Evolutionary conservation across 2,329 filamentous ascomycete species (phyloP).

Genomic region (Sphaerulina populicola): DNA sequence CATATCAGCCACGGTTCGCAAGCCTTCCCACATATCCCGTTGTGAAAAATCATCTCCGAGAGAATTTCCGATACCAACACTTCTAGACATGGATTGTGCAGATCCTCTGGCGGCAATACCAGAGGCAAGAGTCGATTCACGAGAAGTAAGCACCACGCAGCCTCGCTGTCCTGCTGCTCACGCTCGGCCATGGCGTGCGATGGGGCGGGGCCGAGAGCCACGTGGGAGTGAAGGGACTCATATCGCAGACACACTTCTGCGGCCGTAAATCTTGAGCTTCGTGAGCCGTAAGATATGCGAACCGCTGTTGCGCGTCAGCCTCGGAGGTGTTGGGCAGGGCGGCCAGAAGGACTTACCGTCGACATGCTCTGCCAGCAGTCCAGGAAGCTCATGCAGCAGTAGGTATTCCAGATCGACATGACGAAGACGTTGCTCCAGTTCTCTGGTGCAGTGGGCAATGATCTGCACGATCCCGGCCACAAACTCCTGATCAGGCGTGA

Average conservation of each 20-base stretch:
- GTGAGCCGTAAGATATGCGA: conserved; percentile 13
- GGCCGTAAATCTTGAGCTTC: conserved; percentile 2
- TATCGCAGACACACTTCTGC: conserved; percentile 42
- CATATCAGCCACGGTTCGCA: conserved; percentile 85
- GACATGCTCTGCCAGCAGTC: conserved; percentile 70
- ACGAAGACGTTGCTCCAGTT: conserved; percentile 75
- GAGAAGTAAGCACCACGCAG: conserved; percentile 77
- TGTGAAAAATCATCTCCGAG: conserved; percentile 81
- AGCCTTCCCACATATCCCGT: conserved; percentile 67
- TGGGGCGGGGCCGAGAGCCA: conserved; percentile 70
- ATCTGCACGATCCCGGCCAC: conserved; percentile 81
- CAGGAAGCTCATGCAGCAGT: conserved; percentile 78
- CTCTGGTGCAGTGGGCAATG: conserved; percentile 83
- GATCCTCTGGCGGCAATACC: conserved; percentile 82
- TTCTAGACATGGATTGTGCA: conserved; percentile 78
- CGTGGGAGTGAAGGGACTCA: conserved; percentile 73
- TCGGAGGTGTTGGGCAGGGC: conserved; percentile 7
- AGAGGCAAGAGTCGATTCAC: conserved; percentile 73
- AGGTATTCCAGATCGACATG: conserved; percentile 75
- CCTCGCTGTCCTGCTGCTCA: conserved; percentile 68
- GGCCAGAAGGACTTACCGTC: conserved; percentile 49
- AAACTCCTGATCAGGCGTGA: conserved; percentile 83
- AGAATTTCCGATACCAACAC: conserved; percentile 79
- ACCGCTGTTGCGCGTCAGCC: conserved; percentile 25
- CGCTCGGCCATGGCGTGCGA: conserved; percentile 31